These are phyloP conservation scores for Plasmodium reichenowi DNA, from an alignment of 169 alveolate species.

Conservation along the genomic window DNA sequence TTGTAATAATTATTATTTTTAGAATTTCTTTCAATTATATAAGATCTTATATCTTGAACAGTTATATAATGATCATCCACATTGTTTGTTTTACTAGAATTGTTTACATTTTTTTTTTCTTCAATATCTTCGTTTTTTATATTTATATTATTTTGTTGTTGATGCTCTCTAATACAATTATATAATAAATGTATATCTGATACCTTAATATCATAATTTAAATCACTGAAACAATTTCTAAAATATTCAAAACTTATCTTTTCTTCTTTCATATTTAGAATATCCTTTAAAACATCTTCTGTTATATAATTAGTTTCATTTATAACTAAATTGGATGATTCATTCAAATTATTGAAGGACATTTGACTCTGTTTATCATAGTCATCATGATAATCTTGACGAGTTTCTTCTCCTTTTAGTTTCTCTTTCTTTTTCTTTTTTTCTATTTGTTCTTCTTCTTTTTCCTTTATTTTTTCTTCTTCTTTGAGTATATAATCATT, in stretches of 20 bases:
- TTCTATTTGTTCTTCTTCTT: background rate
- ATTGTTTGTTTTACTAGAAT: background rate
- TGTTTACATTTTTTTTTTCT: background rate
- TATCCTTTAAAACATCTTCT: slow-evolving; percentile 37
- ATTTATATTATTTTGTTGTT: background rate
- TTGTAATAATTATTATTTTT: slow-evolving; percentile 57
- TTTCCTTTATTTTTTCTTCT: background rate
- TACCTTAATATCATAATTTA: slow-evolving; percentile 36
- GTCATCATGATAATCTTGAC: background rate
- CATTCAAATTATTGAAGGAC: slow-evolving; percentile 1
- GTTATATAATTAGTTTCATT: slow-evolving; percentile 54
- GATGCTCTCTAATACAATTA: slow-evolving; percentile 11
- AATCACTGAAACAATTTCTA: slow-evolving; percentile 18
- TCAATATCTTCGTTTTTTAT: background rate
- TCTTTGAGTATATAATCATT: background rate
- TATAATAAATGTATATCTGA: slow-evolving; percentile 20
- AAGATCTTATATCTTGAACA: slow-evolving; percentile 38
- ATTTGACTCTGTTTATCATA: slow-evolving; percentile 5
- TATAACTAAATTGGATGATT: slow-evolving; percentile 29
- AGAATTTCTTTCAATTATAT: slow-evolving; percentile 39
- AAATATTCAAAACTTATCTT: slow-evolving; percentile 44
- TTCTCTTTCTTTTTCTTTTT: background rate
- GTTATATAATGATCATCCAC: slow-evolving; percentile 23
- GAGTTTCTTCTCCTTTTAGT: background rate
- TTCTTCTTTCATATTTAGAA: slow-evolving; percentile 45